Evolutionary conservation across 495 filamentous ascomycete species (phyloP).

Genomic region (Tuber microsphaerosporum): DNA sequence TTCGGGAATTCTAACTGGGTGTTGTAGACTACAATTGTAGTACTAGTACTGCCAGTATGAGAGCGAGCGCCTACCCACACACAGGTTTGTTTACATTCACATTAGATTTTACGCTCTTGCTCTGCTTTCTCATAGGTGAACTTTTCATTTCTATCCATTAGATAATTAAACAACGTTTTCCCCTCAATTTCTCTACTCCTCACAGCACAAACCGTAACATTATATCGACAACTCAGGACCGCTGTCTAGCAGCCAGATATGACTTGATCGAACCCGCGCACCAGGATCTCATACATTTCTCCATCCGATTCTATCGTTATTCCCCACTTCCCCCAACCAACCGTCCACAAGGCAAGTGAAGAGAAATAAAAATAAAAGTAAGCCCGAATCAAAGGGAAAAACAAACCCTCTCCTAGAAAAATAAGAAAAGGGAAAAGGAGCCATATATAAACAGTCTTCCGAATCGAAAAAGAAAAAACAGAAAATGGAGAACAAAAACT

Average conservation of each 20-base stretch:
- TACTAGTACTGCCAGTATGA: too few relatives aligned
- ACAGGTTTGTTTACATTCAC: background rate
- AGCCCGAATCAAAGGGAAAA: background rate
- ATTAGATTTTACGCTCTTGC: background rate
- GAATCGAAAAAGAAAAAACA: conserved; percentile 9
- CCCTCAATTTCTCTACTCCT: background rate
- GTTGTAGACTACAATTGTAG: background rate
- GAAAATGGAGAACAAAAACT: background rate
- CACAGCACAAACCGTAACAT: background rate
- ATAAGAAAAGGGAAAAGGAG: background rate
- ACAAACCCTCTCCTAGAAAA: background rate
- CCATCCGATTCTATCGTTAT: conserved; percentile 16
- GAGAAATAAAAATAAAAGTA: conserved; percentile 12
- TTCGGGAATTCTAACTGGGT: too few relatives aligned
- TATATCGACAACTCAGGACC: background rate
- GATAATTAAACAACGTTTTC: background rate
- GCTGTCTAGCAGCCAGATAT: background rate
- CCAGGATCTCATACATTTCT: background rate
- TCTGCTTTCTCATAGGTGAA: background rate
- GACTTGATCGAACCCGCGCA: background rate
- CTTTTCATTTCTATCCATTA: background rate
- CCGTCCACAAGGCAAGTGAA: conserved; percentile 5
- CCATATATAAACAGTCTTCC: background rate
- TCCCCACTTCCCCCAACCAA: background rate
- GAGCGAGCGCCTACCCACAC: background rate